A percentile compares a stretch with the other conserved stretches of the same genome.
Conservation (phyloP, 129 eudicot species). For the Cynara cardunculus region DNA sequence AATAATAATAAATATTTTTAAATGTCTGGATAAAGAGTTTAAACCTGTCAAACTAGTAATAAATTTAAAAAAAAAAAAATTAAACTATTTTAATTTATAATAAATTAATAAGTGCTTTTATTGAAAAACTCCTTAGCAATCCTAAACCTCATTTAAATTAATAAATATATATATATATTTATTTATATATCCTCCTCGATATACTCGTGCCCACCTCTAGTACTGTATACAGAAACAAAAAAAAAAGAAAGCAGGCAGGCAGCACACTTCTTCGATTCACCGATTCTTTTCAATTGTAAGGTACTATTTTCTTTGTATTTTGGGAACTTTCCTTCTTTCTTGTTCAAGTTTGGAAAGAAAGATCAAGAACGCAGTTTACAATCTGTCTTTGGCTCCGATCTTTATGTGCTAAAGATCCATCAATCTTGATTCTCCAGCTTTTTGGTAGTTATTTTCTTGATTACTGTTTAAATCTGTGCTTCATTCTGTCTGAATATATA, state of each 20-base stretch:
- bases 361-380: neutral
- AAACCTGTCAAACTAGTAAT: no score
- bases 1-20: no score
- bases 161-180: no score
- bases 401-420: slow-evolving; percentile 6
- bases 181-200: neutral
- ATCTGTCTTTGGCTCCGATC: slow-evolving; percentile 9
- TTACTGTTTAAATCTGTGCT: neutral
- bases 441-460: neutral
- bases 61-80: no score
- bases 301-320: neutral
- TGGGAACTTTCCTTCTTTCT: neutral
- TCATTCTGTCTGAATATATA: neutral
- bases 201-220: neutral
- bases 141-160: neutral
- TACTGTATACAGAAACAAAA: neutral
- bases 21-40: no score
- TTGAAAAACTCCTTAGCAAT: no score
- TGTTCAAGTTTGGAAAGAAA: neutral
- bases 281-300: neutral
- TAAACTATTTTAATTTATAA: no score
- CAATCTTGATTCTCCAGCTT: slow-evolving; percentile 13
- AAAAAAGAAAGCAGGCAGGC: neutral
- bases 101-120: no score
- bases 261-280: neutral